These are phyloP conservation scores for Larix kaempferi DNA, from an alignment of 75 land plant species.

Conservation along the genomic window DNA sequence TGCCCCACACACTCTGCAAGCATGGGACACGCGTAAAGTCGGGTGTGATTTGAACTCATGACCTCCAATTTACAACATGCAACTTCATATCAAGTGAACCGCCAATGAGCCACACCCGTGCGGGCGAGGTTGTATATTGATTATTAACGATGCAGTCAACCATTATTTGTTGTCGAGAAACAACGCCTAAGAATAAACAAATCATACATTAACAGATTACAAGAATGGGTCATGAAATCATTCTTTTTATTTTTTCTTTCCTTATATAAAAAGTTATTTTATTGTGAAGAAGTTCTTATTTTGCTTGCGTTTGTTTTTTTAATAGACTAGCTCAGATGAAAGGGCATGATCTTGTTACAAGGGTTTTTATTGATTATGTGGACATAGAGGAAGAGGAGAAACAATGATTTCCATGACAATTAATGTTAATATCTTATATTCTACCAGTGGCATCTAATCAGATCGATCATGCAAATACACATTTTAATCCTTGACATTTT, in stretches of 20 bases:
- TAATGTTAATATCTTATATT: conserved; percentile 28
- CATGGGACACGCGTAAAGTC: too few species aligned
- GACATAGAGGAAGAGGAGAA: conserved; percentile 99
- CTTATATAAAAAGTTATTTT: not conserved
- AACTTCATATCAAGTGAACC: too few species aligned
- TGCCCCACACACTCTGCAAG: too few species aligned
- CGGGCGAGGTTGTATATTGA: conserved; percentile 95
- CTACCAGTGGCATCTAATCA: too few species aligned
- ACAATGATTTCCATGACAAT: conserved; percentile 99
- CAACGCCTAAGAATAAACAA: conserved; percentile 91
- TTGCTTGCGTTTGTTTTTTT: not conserved
- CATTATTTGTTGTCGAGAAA: conserved; percentile 96
- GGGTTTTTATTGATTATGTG: conserved; percentile 96
- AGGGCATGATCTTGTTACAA: conserved; percentile 97
- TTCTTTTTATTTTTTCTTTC: not conserved
- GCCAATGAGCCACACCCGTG: too few species aligned
- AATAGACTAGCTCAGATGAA: conserved; percentile 79
- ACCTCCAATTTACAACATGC: too few species aligned
- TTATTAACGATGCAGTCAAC: conserved; percentile 99
- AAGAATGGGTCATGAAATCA: conserved; percentile 57
- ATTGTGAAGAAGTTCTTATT: not conserved
- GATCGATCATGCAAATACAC: not conserved
- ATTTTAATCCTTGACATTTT: not conserved
- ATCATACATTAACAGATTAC: conserved; percentile 73
- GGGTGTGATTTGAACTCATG: too few species aligned